Conservation (phyloP, 192 early-diverging fungal species). For the Glomus cerebriforme region DNA sequence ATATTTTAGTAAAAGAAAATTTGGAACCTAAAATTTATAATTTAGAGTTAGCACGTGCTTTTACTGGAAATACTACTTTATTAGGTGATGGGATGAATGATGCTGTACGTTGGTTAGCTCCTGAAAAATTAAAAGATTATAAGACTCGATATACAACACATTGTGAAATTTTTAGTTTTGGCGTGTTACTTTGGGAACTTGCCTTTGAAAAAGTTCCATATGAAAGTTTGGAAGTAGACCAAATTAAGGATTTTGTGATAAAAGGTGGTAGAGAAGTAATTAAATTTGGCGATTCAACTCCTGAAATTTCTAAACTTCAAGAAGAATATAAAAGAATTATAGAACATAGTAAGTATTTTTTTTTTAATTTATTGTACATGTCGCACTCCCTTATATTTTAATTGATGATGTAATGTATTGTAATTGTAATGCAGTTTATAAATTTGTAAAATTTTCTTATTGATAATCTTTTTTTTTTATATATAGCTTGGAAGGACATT, state of each 20-base stretch:
- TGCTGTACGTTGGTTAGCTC: conserved; percentile 17
- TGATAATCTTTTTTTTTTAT: no score
- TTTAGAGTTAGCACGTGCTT: background rate
- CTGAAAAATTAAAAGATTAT: background rate
- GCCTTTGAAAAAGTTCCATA: background rate
- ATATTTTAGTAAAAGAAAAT: conserved; percentile 8
- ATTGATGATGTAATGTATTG: no score
- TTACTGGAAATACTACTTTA: background rate
- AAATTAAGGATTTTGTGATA: background rate
- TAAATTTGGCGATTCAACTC: no score
- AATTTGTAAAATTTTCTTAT: no score
- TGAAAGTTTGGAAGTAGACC: background rate
- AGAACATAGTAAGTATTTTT: no score
- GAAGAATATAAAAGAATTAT: no score
- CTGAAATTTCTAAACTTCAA: no score
- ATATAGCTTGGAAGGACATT: no score
- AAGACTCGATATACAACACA: background rate
- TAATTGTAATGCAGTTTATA: no score
- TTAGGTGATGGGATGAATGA: background rate
- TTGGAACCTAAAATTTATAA: conserved; percentile 25
- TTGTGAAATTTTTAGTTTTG: background rate
- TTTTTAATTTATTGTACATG: no score
- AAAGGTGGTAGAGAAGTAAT: background rate
- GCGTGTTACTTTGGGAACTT: background rate
- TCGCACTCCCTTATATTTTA: no score